phyloP scores from a whole-genome alignment of 75 land plant genomes.

The Sequoiadendron giganteum region DNA sequence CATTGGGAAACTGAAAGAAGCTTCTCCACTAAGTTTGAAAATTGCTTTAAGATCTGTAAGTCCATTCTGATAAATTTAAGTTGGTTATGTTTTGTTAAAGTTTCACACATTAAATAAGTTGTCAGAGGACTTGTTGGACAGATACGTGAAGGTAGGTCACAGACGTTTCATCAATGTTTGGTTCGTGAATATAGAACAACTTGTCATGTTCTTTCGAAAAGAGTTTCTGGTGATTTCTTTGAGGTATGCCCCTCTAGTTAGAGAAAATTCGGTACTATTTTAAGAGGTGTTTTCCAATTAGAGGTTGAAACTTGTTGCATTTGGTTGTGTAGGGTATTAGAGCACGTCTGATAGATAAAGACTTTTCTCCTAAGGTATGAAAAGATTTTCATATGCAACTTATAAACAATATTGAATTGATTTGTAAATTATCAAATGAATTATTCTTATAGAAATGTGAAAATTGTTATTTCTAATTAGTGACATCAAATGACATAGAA shows the following conservation, averaged over 20 bases:
- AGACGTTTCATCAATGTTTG: conserved; percentile 75
- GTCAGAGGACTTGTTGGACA: neutral
- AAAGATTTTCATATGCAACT: neutral
- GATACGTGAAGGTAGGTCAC: conserved; percentile 79
- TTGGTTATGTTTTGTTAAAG: neutral
- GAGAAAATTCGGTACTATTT: neutral
- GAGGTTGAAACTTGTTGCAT: neutral
- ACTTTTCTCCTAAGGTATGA: conserved; percentile 75
- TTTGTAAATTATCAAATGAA: neutral
- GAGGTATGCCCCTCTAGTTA: conserved; percentile 53
- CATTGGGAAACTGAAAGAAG: conserved; percentile 61
- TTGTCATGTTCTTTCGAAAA: conserved; percentile 50
- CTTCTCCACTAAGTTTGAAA: conserved; percentile 87
- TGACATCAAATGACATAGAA: neutral
- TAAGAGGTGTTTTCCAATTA: neutral
- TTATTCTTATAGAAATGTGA: neutral
- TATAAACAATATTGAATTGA: neutral
- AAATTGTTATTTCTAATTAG: neutral
- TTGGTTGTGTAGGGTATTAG: conserved; percentile 69
- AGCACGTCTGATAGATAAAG: conserved; percentile 80
- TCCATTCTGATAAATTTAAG: neutral
- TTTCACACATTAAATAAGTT: neutral
- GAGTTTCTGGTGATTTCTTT: conserved; percentile 63
- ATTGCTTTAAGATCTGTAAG: conserved; percentile 87
- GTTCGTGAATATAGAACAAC: conserved; percentile 81